A percentile compares a stretch with the other conserved stretches of the same genome.
phyloP scores from a whole-genome alignment of 2,329 filamentous ascomycete genomes.

The Purpureocillium takamizusanense region DNA sequence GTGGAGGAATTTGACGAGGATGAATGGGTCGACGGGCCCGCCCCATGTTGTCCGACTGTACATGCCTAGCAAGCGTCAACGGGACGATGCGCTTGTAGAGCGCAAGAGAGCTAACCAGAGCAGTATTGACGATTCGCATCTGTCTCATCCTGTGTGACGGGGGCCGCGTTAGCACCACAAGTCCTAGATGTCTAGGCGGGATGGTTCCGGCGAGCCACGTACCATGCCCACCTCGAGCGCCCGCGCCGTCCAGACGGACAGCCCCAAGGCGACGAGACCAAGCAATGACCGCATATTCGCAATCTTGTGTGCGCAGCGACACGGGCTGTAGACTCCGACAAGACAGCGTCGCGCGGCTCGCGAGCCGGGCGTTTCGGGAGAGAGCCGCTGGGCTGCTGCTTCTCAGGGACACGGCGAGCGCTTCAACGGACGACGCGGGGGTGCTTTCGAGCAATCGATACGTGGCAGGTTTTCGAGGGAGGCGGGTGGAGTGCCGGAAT shows the following conservation, averaged over 20 bases:
- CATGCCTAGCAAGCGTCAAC: constrained; percentile 53
- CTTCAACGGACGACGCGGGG: too few species aligned
- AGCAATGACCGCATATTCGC: constrained; percentile 45
- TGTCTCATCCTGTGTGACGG: constrained; percentile 54
- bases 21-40: constrained; percentile 80
- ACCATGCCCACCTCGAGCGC: constrained; percentile 53
- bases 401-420: too few species aligned
- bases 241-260: constrained; percentile 43
- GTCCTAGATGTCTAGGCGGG: too few species aligned
- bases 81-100: too few species aligned
- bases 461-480: too few species aligned
- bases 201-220: constrained; percentile 16
- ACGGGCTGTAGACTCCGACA: background rate
- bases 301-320: background rate
- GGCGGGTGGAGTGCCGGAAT: too few species aligned
- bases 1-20: constrained; percentile 69
- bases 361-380: too few species aligned
- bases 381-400: too few species aligned
- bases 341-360: too few species aligned
- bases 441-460: too few species aligned
- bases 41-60: constrained; percentile 87
- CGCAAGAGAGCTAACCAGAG: constrained; percentile 36
- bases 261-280: constrained; percentile 40
- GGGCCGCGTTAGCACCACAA: constrained; percentile 12
- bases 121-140: constrained; percentile 76